Base-by-base conservation (phyloP, 164 flowering plant genomes). In the Berberis thunbergii region DNA sequence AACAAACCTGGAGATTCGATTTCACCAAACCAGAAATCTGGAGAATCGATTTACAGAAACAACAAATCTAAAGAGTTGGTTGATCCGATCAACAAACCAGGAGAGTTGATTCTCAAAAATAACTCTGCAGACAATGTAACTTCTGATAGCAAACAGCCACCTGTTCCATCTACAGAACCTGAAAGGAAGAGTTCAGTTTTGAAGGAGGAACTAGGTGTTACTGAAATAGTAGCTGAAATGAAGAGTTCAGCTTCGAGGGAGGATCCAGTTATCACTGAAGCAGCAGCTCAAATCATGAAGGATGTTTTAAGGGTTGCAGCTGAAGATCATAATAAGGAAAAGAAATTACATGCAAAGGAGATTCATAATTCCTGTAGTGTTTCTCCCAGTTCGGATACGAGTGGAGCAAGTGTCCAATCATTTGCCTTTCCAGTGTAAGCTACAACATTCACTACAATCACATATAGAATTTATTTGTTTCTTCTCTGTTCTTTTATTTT, bases 391-490 rank as follows among this genome's bases (percentile, higher is more conserved):
- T 80, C 87, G 38, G 81, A 80, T 54, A 75, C 56, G 40, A 81
- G 86, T 63, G 77, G 63, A 60, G 56, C 69, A 40, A 79, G 83
- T 71, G 45, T 50, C 7, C 64, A 41, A 38, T 81, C 90, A 12
- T 84, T 78, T 57, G 83, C 84, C 7, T 81, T 83, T 67, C 85
- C 94, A 61, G 71, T 76, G 95, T 88, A 75, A 81, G 89, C 58
- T 62, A 3, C 58, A 7, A n/a, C 12, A 42, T 53, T 52, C 45
- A 8, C 49, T 46, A 4, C 49, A 46, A 46, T 26, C 26, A 26
- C 26, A 26, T 26, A 26, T 26, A 26, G 26, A 46, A 1, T 46
- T 4, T 46, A 46, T 52, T 52, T 52, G n/a, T 6, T 52, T 52
- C n/a, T 10, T 10, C 3, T 10, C n/a, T 9, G 10, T 2, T 10